Evolutionary conservation across 2,329 filamentous ascomycete species (phyloP), one percentile per base, ranked within the genome.

Genomic region (Ophiocordyceps camponoti-leonardi): DNA sequence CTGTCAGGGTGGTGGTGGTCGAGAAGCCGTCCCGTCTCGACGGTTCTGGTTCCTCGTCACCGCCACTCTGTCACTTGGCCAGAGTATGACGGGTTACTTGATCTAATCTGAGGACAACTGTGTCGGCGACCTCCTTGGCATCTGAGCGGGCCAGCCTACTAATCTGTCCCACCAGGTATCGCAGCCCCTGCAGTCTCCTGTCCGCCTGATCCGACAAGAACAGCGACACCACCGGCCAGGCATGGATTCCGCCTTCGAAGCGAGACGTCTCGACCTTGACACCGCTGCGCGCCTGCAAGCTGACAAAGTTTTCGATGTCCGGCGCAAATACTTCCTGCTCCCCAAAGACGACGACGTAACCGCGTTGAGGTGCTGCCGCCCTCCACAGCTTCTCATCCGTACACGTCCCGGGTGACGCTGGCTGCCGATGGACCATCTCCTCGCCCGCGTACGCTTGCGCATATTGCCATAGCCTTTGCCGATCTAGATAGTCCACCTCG

Each of bases 311-410:
- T 51, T 74, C 67, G 18, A 85, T 81, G 50, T 87, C 83, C 0
- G 77, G 73, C 1, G 77, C 78, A 50, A 93, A 79, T 0, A 92
- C 79, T 58, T 93, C 86, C 57, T 88, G 83, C 1, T 75, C 72
- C 0, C 86, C 84, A 54, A 81, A 88, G 6, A 79, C 69, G 51
- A 92, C 69, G 49, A 77, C 75, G 57, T 83, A 79, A 1, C 86
- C 85, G 42, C 69, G 66, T 8, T 66, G 64, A 0, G 86, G 86
- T 45, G 72, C 75, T 22, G 83, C 79, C 45, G 72, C 68, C 49
- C 63, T 67, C 85, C 83, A 90, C 63, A 78, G 77, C 8, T 66
- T 61, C 12, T 71, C 54, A 52, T 86, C 79, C 52, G 70, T 72
- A 58, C 82, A 87, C 35, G 71, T 68, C 0, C 84, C 84, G 1